Percentiles rank a stretch among this genome's conserved stretches.
phyloP scores from a whole-genome alignment of 768 basidiomycete genomes.

The Termitomyces titanicus region DNA sequence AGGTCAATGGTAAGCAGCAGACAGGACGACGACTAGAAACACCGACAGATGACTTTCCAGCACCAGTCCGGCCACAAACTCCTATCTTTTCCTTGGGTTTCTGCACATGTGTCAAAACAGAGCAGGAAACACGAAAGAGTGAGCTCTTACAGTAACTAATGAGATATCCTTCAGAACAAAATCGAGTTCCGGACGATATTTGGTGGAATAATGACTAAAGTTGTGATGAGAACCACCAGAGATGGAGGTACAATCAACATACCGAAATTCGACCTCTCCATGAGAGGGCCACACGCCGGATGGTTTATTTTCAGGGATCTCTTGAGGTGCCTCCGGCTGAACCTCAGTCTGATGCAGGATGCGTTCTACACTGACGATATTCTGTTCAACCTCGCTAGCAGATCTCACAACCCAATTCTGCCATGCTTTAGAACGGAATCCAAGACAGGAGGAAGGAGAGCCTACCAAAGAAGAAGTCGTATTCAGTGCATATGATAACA shows the following conservation, averaged over 20 bases:
- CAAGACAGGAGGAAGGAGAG: neutral
- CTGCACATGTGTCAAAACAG: conserved; percentile 31
- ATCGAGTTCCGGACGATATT: conserved; percentile 80
- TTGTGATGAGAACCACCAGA: neutral
- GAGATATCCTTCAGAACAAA: conserved; percentile 75
- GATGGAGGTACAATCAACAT: conserved; percentile 19
- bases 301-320: conserved; percentile 58
- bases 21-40: neutral
- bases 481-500: conserved; percentile 80
- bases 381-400: conserved; percentile 86
- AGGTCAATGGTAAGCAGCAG: neutral
- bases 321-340: conserved; percentile 68
- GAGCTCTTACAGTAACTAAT: conserved; percentile 56
- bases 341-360: conserved; percentile 80
- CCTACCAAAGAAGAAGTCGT: conserved; percentile 79
- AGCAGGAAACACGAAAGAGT: neutral
- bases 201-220: conserved; percentile 62
- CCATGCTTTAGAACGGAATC: neutral
- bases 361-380: conserved; percentile 86
- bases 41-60: conserved; percentile 72
- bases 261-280: conserved; percentile 75
- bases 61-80: conserved; percentile 82
- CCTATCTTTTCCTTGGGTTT: conserved; percentile 83
- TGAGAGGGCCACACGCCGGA: conserved; percentile 62
- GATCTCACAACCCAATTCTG: conserved; percentile 65